Base-by-base conservation (phyloP, 108 stramenopile genomes). In the Cylindrotheca fusiformis region DNA sequence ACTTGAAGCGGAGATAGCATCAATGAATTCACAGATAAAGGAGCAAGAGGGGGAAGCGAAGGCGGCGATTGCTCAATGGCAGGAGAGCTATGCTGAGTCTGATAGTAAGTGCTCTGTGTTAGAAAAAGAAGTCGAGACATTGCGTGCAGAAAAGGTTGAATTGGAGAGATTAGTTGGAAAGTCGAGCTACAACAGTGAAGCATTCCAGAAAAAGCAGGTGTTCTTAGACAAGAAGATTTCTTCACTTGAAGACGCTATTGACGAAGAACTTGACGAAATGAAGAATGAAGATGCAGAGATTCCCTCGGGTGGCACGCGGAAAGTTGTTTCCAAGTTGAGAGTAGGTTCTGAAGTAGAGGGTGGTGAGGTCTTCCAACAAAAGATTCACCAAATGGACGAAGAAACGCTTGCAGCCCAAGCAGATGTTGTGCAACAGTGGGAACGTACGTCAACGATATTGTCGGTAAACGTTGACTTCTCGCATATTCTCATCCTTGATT, bases 21-120 rank as follows among this genome's bases (percentile, higher is more conserved):
- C 65, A 48, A 29, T 75, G 30, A 58, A 44, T 0, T 36, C 53
- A 27, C 66, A 82, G 25, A 19, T 72, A 14, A 59, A 71, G 6
- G 48, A 75, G 32, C 12, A 25, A 12, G 77, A 78, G 48, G 70
- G 60, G n/a, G 44, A 19, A 55, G 81, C 88, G 2, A 69, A 60
- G 45, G 72, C 69, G 3, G 72, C 66, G 18, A 67, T 80, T 61
- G 29, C 62, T 12, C 47, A 78, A 48, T 84, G 76, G 79, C 64
- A 84, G 41, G 75, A 74, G 19, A 67, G 48, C 10, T 71, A 59
- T 21, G 58, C 30, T 21, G 64, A 17, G 18, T 56, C 72, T 12
- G 66, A 71, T 29, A 5, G 32, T 28, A 63, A 60, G 32, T 63
- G 54, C 10, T 18, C 56, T 14, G 32, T 32, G 26, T 23, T 62